These are phyloP conservation scores for Tritrichomonas foetus DNA, from an alignment of 208 protist genomes.

Conservation along the genomic window DNA sequence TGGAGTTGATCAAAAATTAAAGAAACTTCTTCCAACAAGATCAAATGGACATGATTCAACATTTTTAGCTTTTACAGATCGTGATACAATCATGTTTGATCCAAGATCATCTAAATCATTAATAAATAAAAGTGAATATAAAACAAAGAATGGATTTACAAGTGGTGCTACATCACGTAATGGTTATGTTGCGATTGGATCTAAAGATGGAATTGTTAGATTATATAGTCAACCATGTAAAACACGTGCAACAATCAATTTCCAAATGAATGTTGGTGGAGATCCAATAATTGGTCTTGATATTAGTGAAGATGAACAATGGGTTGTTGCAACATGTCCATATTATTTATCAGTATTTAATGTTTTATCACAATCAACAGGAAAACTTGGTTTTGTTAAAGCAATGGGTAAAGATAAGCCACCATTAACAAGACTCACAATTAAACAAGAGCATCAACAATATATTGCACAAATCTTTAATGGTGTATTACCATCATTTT, in stretches of 20 bases:
- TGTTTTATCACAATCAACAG: background rate
- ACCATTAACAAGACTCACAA: background rate
- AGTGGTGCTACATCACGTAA: background rate
- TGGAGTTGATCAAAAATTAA: background rate
- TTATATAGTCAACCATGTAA: background rate
- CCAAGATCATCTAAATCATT: background rate
- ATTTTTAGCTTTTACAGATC: background rate
- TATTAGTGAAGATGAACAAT: background rate
- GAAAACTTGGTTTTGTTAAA: background rate
- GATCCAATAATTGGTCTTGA: conserved; percentile 2
- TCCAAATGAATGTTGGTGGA: conserved; percentile 21
- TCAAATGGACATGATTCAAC: background rate
- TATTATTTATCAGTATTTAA: background rate
- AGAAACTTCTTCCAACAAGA: background rate
- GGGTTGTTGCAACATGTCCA: background rate
- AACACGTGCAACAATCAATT: background rate
- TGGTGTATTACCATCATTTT: background rate
- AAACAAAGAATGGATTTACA: background rate
- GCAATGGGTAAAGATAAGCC: background rate
- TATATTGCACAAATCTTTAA: background rate
- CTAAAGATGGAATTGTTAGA: background rate
- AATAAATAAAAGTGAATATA: background rate
- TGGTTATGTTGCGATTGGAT: background rate
- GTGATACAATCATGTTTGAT: background rate
- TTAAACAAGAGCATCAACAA: background rate